phyloP scores from a whole-genome alignment of 495 filamentous ascomycete species.

The Neurospora sp. region DNA sequence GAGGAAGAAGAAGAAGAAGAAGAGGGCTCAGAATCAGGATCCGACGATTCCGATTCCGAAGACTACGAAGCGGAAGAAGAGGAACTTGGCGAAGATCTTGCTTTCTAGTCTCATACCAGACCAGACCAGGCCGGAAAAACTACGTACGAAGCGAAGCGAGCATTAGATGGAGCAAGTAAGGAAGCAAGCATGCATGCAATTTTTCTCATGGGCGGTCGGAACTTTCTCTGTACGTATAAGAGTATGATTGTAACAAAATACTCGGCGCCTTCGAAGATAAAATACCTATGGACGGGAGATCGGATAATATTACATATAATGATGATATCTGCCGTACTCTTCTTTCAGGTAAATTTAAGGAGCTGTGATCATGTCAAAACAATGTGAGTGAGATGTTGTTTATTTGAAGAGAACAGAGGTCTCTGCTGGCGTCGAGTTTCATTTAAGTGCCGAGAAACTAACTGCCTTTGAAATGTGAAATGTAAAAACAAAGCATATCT shows the following conservation, averaged over 20 bases:
- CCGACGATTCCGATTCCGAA: constrained; percentile 28
- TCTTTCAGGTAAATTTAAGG: too few species aligned
- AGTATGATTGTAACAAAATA: neutral
- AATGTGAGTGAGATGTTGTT: too few species aligned
- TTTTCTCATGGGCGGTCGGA: too few species aligned
- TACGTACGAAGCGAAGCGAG: neutral
- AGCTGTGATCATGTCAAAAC: too few species aligned
- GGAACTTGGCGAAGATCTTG: constrained; percentile 28
- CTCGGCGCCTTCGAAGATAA: neutral
- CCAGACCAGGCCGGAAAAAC: neutral
- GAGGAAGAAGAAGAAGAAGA: constrained; percentile 6
- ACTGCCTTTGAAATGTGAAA: too few species aligned
- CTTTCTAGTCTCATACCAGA: constrained; percentile 7
- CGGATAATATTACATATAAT: neutral
- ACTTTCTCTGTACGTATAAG: neutral
- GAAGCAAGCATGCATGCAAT: neutral
- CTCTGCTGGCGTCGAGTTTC: too few species aligned
- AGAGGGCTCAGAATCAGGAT: constrained; percentile 3
- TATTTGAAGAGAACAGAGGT: too few species aligned
- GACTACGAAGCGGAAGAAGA: constrained; percentile 37
- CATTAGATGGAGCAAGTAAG: neutral
- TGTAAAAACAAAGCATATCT: too few species aligned
- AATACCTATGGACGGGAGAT: neutral
- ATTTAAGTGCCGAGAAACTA: too few species aligned
- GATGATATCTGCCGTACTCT: neutral